Evolutionary conservation across 345 rosid genomes (phyloP).

Genomic region (Melastoma malabathricum): DNA sequence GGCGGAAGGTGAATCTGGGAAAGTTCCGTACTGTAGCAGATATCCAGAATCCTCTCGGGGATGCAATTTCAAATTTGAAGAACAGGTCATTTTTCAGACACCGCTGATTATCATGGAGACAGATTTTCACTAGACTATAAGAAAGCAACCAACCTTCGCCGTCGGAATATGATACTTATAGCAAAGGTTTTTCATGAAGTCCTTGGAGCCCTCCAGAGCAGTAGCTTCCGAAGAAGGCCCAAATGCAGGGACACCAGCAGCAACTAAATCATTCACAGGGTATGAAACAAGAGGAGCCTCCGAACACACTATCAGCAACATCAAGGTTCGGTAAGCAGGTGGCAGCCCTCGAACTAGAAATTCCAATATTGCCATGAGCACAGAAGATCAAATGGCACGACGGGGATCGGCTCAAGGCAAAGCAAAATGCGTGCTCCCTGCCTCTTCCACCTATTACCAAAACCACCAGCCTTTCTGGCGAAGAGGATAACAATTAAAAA

Average conservation of each 20-base stretch:
- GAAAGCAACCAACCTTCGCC: conserved; percentile 50
- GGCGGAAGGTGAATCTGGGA: conserved; percentile 54
- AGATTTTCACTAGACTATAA: background rate
- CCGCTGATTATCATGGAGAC: background rate
- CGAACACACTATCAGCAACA: conserved; percentile 55
- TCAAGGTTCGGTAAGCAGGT: conserved; percentile 66
- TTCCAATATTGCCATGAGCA: conserved; percentile 91
- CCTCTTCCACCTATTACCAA: conserved; percentile 94
- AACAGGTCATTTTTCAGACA: background rate
- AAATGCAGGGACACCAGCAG: conserved; percentile 63
- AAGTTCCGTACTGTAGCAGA: conserved; percentile 53
- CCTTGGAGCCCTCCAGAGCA: conserved; percentile 91
- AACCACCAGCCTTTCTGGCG: conserved; percentile 51
- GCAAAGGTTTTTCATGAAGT: conserved; percentile 84
- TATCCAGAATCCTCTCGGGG: background rate
- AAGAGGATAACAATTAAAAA: conserved; percentile 4
- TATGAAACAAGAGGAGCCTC: conserved; percentile 93
- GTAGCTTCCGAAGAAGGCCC: conserved; percentile 97
- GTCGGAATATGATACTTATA: conserved; percentile 85
- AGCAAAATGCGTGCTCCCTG: conserved; percentile 87
- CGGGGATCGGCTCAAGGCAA: conserved; percentile 62
- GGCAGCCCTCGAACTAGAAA: conserved; percentile 66
- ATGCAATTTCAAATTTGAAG: background rate
- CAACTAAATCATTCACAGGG: conserved; percentile 56
- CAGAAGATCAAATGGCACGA: conserved; percentile 66